These are phyloP conservation scores for Leucocoprinus leucothites DNA, from an alignment of 768 basidiomycete genomes.

Conservation along the genomic window DNA sequence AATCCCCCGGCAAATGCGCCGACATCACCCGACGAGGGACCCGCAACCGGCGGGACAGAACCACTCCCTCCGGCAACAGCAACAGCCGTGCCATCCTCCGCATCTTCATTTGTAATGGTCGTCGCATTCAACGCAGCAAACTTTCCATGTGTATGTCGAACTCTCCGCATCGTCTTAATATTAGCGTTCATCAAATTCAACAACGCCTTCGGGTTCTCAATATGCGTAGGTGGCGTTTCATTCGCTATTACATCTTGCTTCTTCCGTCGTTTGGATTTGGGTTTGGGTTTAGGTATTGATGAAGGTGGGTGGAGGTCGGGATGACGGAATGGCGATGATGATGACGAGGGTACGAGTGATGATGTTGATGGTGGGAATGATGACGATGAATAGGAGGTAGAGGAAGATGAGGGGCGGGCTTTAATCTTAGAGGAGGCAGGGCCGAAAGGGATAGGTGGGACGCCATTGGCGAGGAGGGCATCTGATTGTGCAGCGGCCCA, in stretches of 20 bases:
- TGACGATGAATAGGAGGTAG: neutral
- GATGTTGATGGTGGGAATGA: neutral
- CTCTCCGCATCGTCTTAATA: conserved; percentile 68
- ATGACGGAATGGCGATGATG: neutral
- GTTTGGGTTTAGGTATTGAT: conserved; percentile 10
- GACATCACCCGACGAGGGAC: conserved; percentile 13
- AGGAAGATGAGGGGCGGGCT: neutral
- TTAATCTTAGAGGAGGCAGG: conserved; percentile 28
- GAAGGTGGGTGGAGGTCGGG: neutral
- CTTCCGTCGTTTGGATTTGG: conserved; percentile 14
- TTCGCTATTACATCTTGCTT: neutral
- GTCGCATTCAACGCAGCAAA: conserved; percentile 54
- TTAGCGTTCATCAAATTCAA: conserved; percentile 75
- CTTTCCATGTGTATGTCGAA: conserved; percentile 70
- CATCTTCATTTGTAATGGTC: conserved; percentile 29
- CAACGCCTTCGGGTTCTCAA: conserved; percentile 43
- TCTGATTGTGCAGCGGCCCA: conserved; percentile 71
- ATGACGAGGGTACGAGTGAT: neutral
- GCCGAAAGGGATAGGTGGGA: conserved; percentile 50
- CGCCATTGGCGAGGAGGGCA: conserved; percentile 56
- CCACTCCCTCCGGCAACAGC: conserved; percentile 20
- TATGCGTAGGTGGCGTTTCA: conserved; percentile 9
- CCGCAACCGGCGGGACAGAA: neutral
- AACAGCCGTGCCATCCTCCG: conserved; percentile 34
- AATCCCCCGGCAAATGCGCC: conserved; percentile 15